These are phyloP conservation scores for Pyrus communis DNA, from an alignment of 306 rosid species.

Conservation along the genomic window DNA sequence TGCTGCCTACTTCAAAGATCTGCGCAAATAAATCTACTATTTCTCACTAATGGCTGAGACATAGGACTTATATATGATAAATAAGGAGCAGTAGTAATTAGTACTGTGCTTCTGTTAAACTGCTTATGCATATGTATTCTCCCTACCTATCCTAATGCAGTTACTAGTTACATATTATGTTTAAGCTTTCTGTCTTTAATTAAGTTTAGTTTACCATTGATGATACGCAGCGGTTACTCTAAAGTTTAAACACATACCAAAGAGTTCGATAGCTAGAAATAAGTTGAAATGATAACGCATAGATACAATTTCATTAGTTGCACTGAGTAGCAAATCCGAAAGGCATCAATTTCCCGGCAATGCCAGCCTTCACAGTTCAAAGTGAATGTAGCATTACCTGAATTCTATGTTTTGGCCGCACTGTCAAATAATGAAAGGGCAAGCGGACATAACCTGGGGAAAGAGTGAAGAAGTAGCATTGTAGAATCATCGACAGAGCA, in stretches of 20 bases:
- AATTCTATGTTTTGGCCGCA: constrained; percentile 18
- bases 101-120: background rate
- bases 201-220: background rate
- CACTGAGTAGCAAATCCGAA: no score
- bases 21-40: background rate
- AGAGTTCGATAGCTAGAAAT: background rate
- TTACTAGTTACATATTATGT: background rate
- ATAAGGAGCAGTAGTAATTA: background rate
- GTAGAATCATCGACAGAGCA: constrained; percentile 21
- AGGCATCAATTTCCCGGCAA: no score
- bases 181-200: background rate
- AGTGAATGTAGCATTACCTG: constrained; percentile 11
- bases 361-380: background rate
- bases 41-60: background rate
- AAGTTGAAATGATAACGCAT: background rate
- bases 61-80: background rate
- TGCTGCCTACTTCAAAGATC: background rate
- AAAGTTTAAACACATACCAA: no score
- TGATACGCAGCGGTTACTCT: background rate
- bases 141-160: background rate
- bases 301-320: background rate
- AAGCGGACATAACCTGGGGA: constrained; percentile 19
- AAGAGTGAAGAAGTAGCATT: constrained; percentile 17
- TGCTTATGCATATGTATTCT: background rate
- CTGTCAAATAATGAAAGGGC: constrained; percentile 2